Conservation (phyloP, 352 stramenopile species). For the Phytophthora idaei region DNA sequence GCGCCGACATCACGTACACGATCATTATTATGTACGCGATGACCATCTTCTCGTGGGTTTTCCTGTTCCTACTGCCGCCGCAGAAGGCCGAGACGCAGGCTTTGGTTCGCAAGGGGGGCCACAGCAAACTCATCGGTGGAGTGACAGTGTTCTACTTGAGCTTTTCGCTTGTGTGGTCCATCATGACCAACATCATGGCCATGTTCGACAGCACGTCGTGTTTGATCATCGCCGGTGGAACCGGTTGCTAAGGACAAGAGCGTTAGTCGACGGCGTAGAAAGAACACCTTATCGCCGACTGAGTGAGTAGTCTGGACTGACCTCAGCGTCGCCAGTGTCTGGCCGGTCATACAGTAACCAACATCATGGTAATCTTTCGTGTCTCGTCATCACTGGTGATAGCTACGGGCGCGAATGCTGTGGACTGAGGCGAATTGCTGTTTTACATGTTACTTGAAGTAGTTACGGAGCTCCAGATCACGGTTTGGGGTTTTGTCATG, state of each 20-base stretch:
- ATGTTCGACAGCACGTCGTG: conserved; percentile 43
- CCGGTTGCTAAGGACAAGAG: conserved; percentile 20
- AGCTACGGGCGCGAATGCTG: too few relatives aligned
- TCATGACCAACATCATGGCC: conserved; percentile 47
- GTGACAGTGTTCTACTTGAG: conserved; percentile 36
- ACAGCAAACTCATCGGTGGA: conserved; percentile 32
- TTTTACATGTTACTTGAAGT: too few relatives aligned
- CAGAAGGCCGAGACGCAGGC: conserved; percentile 45
- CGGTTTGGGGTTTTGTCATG: too few relatives aligned
- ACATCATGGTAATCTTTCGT: too few relatives aligned
- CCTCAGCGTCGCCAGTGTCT: too few relatives aligned
- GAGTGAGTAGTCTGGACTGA: too few relatives aligned
- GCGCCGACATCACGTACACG: conserved; percentile 32
- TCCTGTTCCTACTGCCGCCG: conserved; percentile 12
- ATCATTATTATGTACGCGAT: conserved; percentile 38
- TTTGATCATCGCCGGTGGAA: conserved; percentile 42
- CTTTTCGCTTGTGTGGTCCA: conserved; percentile 32
- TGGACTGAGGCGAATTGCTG: too few relatives aligned
- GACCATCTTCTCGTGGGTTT: conserved; percentile 47
- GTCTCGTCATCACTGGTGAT: too few relatives aligned
- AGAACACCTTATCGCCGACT: background rate
- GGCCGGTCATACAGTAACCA: background rate
- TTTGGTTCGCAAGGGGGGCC: conserved; percentile 30
- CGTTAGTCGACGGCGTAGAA: background rate
- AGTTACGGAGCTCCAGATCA: too few relatives aligned